These are phyloP conservation scores for Rhytidiadelphus loreus DNA, from an alignment of 225 moss, liverwort and hornwort species.

Conservation along the genomic window DNA sequence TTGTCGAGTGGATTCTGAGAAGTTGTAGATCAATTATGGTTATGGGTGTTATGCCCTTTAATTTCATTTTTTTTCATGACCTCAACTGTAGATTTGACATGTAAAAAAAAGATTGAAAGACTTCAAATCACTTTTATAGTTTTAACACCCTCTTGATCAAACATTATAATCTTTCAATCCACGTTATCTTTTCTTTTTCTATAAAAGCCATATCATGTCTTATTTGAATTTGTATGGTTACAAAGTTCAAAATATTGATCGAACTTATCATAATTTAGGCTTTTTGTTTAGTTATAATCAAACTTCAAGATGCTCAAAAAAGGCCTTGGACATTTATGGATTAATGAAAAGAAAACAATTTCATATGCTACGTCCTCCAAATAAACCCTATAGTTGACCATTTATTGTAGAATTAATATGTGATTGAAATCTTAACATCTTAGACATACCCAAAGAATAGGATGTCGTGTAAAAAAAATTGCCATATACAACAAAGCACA, in stretches of 20 bases:
- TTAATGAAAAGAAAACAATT: neutral
- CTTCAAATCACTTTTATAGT: too few relatives aligned
- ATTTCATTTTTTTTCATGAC: too few relatives aligned
- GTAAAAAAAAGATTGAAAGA: too few relatives aligned
- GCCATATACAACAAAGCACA: neutral
- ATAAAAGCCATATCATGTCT: fast-evolving
- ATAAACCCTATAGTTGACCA: neutral
- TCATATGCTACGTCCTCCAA: neutral
- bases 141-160: too few relatives aligned
- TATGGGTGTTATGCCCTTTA: too few relatives aligned
- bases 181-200: neutral
- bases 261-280: neutral
- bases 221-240: fast-evolving
- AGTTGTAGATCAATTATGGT: too few relatives aligned
- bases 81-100: too few relatives aligned
- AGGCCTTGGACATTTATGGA: neutral
- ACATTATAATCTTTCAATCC: neutral
- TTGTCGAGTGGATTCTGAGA: too few relatives aligned
- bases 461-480: neutral
- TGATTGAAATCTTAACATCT: neutral
- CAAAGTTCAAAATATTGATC: neutral
- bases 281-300: neutral
- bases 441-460: too few relatives aligned
- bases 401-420: neutral
- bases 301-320: neutral